A percentile compares a stretch with the other conserved stretches of the same genome.
These are phyloP conservation scores for Colletotrichum sp. DNA, from an alignment of 2,329 filamentous ascomycete genomes.

Conservation along the genomic window DNA sequence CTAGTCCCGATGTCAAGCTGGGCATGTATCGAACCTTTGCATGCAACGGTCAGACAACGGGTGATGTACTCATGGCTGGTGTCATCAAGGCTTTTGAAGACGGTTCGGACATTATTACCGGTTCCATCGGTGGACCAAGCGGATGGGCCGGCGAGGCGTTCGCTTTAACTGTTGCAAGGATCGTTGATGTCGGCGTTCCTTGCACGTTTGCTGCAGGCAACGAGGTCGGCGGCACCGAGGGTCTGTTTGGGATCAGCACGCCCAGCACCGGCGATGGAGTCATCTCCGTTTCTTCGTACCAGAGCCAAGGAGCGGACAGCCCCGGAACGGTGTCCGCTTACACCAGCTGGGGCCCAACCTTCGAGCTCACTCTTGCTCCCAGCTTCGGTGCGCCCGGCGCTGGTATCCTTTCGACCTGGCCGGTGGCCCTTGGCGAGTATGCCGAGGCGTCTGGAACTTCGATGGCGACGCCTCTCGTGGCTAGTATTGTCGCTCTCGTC, in stretches of 20 bases:
- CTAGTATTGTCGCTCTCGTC: slow-evolving; percentile 59
- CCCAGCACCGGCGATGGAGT: slow-evolving; percentile 54
- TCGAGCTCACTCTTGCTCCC: slow-evolving; percentile 61
- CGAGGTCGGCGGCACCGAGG: slow-evolving; percentile 37
- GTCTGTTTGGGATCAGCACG: slow-evolving; percentile 53
- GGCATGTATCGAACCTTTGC: slow-evolving; percentile 42
- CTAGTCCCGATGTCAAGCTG: slow-evolving; percentile 40
- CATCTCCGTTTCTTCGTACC: slow-evolving; percentile 53
- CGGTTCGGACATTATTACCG: slow-evolving; percentile 54
- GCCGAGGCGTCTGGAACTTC: slow-evolving; percentile 61
- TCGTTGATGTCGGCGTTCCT: slow-evolving; percentile 57
- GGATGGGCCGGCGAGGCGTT: slow-evolving; percentile 59
- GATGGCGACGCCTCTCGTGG: slow-evolving; percentile 63
- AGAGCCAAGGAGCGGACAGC: slow-evolving; percentile 36
- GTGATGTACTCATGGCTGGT: slow-evolving; percentile 42
- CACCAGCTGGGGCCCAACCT: slow-evolving; percentile 67
- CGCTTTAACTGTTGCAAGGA: slow-evolving; percentile 53
- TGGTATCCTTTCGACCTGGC: slow-evolving; percentile 63
- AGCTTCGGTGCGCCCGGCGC: slow-evolving; percentile 60
- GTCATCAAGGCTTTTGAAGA: slow-evolving; percentile 44
- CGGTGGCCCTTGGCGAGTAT: slow-evolving; percentile 48
- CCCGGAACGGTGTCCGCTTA: slow-evolving; percentile 31
- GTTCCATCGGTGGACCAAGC: slow-evolving; percentile 52
- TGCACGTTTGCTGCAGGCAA: slow-evolving; percentile 60
- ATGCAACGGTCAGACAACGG: slow-evolving; percentile 31